Base-by-base conservation (phyloP, 2,329 filamentous ascomycete species). In the Penicillium sclerotigenum region DNA sequence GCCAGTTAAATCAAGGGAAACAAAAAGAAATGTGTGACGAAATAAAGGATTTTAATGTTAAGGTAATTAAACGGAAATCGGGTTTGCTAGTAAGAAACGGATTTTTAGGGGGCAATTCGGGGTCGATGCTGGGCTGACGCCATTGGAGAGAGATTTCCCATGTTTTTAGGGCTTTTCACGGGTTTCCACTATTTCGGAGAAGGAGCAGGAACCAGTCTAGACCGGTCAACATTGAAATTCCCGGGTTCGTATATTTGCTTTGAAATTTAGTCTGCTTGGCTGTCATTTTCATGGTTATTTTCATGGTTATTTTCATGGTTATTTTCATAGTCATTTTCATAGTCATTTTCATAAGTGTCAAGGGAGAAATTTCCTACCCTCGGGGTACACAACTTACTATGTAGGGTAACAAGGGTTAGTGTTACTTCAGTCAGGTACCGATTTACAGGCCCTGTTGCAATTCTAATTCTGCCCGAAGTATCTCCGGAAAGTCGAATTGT, bases 211-310 rank as follows among this genome's bases (percentile, higher is more conserved):
- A 64, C 31, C 47, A 63, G 61, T 50, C 59, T 64, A 66, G 64
- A 61, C 58, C 48, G 42, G 64, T 63, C 61, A 58, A 38, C 20
- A 64, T 65, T 51, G n/a, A 54, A 66, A 66, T 63, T 10, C 33
- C 22, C 47, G n/a, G n/a, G n/a, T 54, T 42, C 29, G 20, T 37
- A 58, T 60, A 48, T 50, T 64, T 65, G 60, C 62, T 59, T 64
- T 54, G 16, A 28, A 47, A 26, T 51, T 36, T 49, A 41, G 26
- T 7, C 47, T 22, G 31, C 45, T 52, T 53, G 54, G 54, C 48
- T 34, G 37, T 43, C 42, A 42, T 33, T 29, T 41, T 34, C 29
- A n/a, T n/a, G n/a, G n/a, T n/a, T n/a, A n/a, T n/a, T n/a, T n/a
- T n/a, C n/a, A n/a, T n/a, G n/a, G n/a, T n/a, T n/a, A n/a, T n/a